Base-by-base conservation (phyloP, 768 basidiomycete species). In the Exsudoporus frostii region DNA sequence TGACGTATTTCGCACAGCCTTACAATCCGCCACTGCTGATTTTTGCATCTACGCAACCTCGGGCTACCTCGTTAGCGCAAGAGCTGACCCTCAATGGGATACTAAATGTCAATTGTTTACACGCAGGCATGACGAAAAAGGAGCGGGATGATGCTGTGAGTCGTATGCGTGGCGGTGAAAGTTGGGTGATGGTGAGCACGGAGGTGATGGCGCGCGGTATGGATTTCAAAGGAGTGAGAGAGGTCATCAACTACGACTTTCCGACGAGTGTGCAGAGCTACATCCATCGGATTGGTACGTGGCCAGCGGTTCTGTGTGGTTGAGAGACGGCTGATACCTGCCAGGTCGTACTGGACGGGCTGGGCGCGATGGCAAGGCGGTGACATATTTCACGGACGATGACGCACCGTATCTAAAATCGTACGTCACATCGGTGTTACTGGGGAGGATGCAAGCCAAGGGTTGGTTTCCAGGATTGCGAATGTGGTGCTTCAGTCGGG, bases 141-240 rank as follows among this genome's bases (percentile, higher is more conserved):
- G 90, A 94, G 69, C 81, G 97, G 50, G 92, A 95, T 62, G 85
- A 94, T 63, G 84, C 89, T 17, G 79, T 97, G 10, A 76, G 78
- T 37, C 82, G 88, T 32, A 96, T 99, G 86, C 85, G 91, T 25
- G 79, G 78, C 61, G 97, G 95, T 0, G 83, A 91, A 66, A 88
- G 91, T 55, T 98, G 97, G 97, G 83, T 95, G 32, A 83, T 98
- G 81, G 81, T 99, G 42, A 91, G 88, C 59, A 99, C 97, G 22
- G 97, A 99, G 68, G 90, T 98, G 46, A 90, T 98, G 91, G 93
- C 92, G 22, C 82, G 97, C 60, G 97, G 97, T 4, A 94, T 99
- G 88, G 97, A 98, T 66, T 98, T 99, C 76, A 90, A 88, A 68
- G 94, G 95, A 10, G 84, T 96, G 47, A 78, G 85, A 53, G 90